Base-by-base conservation (phyloP, 139 green algal genomes). In the Nannochloris sp. region DNA sequence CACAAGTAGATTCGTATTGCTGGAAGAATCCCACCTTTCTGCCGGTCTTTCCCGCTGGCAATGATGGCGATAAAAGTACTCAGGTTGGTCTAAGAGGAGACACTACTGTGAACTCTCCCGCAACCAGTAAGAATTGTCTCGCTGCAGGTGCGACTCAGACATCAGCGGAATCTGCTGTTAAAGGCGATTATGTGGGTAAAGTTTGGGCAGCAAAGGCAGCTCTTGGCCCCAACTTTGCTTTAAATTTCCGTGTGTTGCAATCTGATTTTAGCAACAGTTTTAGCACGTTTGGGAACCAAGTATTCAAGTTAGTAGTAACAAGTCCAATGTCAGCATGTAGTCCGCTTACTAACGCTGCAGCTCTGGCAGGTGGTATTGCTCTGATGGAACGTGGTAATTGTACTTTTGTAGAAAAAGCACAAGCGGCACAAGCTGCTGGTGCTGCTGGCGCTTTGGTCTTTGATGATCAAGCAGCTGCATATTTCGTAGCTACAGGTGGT, bases 71-170 rank as follows among this genome's bases (percentile, higher is more conserved):
- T 23, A 36, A n/a, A n/a, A n/a, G 6, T 27, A 71, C 51, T 15
- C 19, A 13, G 19, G 12, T 5, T 15, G 33, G 35, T 37, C 15
- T 27, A 9, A 51, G 19, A 31, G 64, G 64, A n/a, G 35, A 25
- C 8, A 62, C 35, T 8, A 95, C 86, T n/a, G 70, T 96, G 31
- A 85, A 77, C 12, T 86, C 82, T 0, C 88, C 89, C 2, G 83
- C 90, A 10, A 86, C 84, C 0, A 61, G 82, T 37, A 97, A 97
- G 73, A 96, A 96, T 64, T 74, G 62, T 25, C 65, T 97, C 4
- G 67, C 82, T 2, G 85, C 90, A n/a, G 90, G 89, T 0, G 89
- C 87, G 6, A 90, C 82, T 2, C 76, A 84, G 25, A 78, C 69
- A 1, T 8, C 56, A 1, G 31, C 30, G 8, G 35, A 53, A 19